phyloP scores from a whole-genome alignment of 306 rosid genomes.

The Vigna nakashimae region DNA sequence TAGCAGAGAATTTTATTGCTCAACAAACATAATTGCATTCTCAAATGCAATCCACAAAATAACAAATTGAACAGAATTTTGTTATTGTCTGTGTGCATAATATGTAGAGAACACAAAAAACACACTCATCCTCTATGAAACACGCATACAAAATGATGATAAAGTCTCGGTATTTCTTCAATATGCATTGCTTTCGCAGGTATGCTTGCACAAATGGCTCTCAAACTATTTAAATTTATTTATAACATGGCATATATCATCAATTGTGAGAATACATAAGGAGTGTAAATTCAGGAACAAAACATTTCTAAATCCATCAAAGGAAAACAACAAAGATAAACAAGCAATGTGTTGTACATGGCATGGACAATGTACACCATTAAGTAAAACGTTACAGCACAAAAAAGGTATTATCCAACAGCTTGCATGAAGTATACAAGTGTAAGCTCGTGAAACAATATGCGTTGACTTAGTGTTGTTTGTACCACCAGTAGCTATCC shows the following conservation, averaged over 20 bases:
- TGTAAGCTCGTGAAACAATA: neutral
- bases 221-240: constrained; percentile 30
- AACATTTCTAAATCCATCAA: constrained; percentile 32
- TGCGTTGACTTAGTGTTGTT: neutral
- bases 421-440: neutral
- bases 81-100: neutral
- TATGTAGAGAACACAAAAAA: constrained; percentile 6
- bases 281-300: neutral
- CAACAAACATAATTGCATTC: constrained; percentile 16
- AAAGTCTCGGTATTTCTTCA: constrained; percentile 24
- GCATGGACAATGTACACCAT: constrained; percentile 23
- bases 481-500: constrained; percentile 3
- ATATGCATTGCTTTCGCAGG: constrained; percentile 11
- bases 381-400: neutral
- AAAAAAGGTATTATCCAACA: neutral
- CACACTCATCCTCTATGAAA: constrained; percentile 22
- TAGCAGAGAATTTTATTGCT: constrained; percentile 4
- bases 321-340: constrained; percentile 3
- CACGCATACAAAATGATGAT: neutral
- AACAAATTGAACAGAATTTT: neutral
- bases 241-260: constrained; percentile 7
- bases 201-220: constrained; percentile 6
- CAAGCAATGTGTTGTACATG: neutral
- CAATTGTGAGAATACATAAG: constrained; percentile 8
- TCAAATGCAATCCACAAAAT: constrained; percentile 30